phyloP scores from a whole-genome alignment of 305 asterid genomes.

The Galium porrigens region DNA sequence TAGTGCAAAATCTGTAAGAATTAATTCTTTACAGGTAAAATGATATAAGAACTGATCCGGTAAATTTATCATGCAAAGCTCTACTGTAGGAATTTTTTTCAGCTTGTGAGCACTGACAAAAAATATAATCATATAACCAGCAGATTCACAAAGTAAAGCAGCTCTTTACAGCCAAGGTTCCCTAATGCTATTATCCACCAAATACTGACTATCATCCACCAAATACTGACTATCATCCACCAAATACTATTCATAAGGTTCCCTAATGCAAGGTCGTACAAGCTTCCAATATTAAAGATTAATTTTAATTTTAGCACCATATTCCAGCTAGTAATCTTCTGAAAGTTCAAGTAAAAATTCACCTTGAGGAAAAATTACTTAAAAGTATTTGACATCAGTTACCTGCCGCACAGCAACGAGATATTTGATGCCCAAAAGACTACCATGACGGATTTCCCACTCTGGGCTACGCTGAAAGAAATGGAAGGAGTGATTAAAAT shows the following conservation, averaged over 20 bases:
- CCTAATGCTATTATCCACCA: not conserved
- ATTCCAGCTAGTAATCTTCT: not conserved
- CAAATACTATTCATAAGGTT: not conserved
- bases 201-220: not conserved
- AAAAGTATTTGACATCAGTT: constrained; percentile 11
- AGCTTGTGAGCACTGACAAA: too few species aligned
- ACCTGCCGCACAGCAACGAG: constrained; percentile 97
- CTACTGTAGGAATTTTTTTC: not conserved
- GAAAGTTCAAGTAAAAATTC: not conserved
- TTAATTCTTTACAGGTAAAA: not conserved
- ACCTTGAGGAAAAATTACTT: not conserved
- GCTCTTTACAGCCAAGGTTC: not conserved
- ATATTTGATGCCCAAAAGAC: constrained; percentile 92
- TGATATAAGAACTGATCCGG: not conserved
- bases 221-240: not conserved
- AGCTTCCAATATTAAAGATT: not conserved
- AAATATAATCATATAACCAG: not conserved
- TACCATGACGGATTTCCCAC: constrained; percentile 99
- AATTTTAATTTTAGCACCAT: not conserved
- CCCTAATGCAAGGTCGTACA: not conserved
- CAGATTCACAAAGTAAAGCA: not conserved
- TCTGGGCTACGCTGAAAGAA: constrained; percentile 94
- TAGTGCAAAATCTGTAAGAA: not conserved
- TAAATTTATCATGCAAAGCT: not conserved
- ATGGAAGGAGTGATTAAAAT: constrained; percentile 41